Base-by-base conservation (phyloP, 805 yeast species). In the Candida piceae region DNA sequence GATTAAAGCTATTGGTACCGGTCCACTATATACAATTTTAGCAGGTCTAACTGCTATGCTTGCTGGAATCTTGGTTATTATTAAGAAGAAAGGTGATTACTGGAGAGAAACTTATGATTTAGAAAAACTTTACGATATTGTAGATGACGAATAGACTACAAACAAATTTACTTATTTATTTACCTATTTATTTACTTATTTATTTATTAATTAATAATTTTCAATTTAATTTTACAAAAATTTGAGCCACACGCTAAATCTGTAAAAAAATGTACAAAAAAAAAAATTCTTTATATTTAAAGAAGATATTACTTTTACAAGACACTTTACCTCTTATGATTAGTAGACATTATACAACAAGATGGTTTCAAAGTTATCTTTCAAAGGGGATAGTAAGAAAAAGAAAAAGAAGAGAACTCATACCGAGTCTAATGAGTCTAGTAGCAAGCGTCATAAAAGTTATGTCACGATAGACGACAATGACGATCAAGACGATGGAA, bases 31-130 rank as follows among this genome's bases (percentile, higher is more conserved):
- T 46, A 67, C 83, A 4, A 80, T 86, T 50, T 60, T 80, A 36
- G 77, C 84, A 2, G 82, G 86, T 8, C 47, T 80, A 3, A 64
- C 78, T 10, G 49, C 70, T 1, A 60, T 68, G 1, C 48, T 74
- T 16, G 60, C 78, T 2, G 30, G 63, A 1, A 48, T 67, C 3
- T 51, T 82, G 19, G 19, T 69, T 3, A 45, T 74, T 4, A 60
- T 81, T 44, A 80, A 79, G 53, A 62, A 49, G 40, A 63, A 63
- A 22, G 86, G 89, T 17, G 70, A 70, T n/a, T 50, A 70, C 37
- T 77, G 81, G 72, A 69, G 89, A 49, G 80, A 78, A 32, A 67
- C 69, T 31, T 80, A 71, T 50, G 82, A 81, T 52, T 54, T 83
- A 16, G 73, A 74, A 34, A 58, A 60, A 22, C 63, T 77, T 16